Conservation (phyloP, 2,329 filamentous ascomycete genomes). For the Cercospora berteroae region DNA sequence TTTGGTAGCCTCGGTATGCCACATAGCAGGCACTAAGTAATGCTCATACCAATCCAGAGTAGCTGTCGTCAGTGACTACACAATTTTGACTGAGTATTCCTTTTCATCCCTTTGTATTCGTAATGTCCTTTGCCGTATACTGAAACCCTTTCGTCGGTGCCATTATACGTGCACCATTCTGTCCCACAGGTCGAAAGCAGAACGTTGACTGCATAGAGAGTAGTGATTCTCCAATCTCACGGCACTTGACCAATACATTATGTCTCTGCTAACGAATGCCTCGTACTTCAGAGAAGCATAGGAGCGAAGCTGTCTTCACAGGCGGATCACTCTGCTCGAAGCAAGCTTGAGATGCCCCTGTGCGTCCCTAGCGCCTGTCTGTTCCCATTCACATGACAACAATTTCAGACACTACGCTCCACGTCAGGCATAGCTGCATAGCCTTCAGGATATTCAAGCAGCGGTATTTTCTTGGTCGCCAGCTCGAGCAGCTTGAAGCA, state of each 20-base stretch:
- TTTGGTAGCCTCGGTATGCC: background rate
- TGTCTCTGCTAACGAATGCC: background rate
- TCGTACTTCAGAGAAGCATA: background rate
- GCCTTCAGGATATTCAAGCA: background rate
- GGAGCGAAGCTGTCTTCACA: background rate
- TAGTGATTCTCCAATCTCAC: background rate
- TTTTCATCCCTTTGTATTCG: background rate
- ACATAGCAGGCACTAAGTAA: background rate
- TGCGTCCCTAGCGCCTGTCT: background rate
- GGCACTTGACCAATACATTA: background rate
- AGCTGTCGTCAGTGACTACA: background rate
- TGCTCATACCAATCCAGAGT: background rate
- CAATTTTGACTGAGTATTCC: background rate
- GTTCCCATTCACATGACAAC: background rate
- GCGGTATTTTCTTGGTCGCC: background rate
- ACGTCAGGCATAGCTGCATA: background rate
- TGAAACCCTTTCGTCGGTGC: background rate
- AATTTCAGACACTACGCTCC: background rate
- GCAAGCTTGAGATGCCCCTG: background rate
- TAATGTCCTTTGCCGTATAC: background rate
- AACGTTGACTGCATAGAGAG: background rate
- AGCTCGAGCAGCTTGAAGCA: background rate
- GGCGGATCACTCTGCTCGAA: background rate
- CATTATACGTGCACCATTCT: background rate
- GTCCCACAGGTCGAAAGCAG: background rate